These are phyloP conservation scores for Fusarium luffae DNA, from an alignment of 2,329 filamentous ascomycete genomes.

Conservation along the genomic window DNA sequence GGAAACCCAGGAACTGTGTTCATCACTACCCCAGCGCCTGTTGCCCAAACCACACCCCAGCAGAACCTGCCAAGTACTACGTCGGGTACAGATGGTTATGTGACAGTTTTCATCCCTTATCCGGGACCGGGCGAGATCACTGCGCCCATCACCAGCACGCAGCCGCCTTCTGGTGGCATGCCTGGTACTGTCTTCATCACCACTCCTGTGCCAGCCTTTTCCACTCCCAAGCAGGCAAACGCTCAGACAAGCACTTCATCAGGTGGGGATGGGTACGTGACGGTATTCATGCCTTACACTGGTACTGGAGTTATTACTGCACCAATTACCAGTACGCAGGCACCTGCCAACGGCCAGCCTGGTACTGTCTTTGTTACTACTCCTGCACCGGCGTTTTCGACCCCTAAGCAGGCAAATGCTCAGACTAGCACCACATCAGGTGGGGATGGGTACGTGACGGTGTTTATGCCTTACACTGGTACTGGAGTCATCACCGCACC, in stretches of 20 bases:
- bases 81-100: constrained; percentile 21
- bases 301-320: constrained; percentile 15
- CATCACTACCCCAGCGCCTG: constrained; percentile 26
- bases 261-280: constrained; percentile 14
- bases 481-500: constrained; percentile 10
- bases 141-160: constrained; percentile 18
- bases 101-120: constrained; percentile 26
- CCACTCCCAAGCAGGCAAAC: constrained; percentile 6
- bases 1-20: constrained; percentile 29
- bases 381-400: background rate
- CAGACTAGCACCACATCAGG: constrained; percentile 2
- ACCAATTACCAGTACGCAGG: constrained; percentile 8
- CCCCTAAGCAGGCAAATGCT: constrained; percentile 3
- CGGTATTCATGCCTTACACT: constrained; percentile 10
- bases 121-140: constrained; percentile 24
- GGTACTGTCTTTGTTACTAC: constrained; percentile 21
- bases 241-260: background rate
- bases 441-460: constrained; percentile 19
- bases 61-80: constrained; percentile 22
- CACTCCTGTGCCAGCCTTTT: constrained; percentile 5
- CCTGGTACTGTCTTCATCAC: constrained; percentile 25
- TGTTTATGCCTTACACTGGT: constrained; percentile 6
- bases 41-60: constrained; percentile 5
- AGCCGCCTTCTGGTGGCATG: constrained; percentile 4
- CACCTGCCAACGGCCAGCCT: constrained; percentile 6